These are phyloP conservation scores for Arthrobotrys pseudoclavata DNA, from an alignment of 2,329 filamentous ascomycete species.

Conservation along the genomic window DNA sequence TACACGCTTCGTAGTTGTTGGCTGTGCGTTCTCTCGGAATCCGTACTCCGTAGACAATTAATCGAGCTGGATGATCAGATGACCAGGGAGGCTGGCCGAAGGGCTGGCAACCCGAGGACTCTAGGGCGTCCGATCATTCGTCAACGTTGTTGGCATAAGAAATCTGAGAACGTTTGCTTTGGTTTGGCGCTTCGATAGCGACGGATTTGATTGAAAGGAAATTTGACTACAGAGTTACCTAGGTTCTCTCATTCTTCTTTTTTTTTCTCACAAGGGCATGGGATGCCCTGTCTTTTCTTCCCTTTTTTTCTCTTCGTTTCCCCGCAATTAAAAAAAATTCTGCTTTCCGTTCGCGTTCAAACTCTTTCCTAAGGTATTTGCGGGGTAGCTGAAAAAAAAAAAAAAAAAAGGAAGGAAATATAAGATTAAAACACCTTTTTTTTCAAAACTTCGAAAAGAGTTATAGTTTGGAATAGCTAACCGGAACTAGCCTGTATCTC, in stretches of 20 bases:
- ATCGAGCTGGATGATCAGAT: conserved; percentile 40
- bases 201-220: conserved; percentile 1
- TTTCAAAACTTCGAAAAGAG: not conserved
- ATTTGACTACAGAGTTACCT: not conserved
- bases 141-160: conserved; percentile 16
- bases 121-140: conserved; percentile 35
- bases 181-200: conserved; percentile 10
- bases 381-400: conserved; percentile 30
- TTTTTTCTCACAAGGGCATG: not conserved
- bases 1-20: not conserved
- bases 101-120: conserved; percentile 31
- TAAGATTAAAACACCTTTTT: not conserved
- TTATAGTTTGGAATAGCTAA: not conserved
- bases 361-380: conserved; percentile 32
- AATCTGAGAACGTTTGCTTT: conserved; percentile 9
- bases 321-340: conserved; percentile 15
- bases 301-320: not conserved
- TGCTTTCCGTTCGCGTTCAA: conserved; percentile 25
- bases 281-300: not conserved
- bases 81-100: conserved; percentile 7
- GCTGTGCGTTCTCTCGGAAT: conserved; percentile 2
- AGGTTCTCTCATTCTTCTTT: not conserved
- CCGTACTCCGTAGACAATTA: conserved; percentile 23
- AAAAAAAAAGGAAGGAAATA: not conserved
- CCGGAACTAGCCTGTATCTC: not conserved